A percentile compares a stretch with the other conserved stretches of the same genome.
These are phyloP conservation scores for Epithemia pelagica DNA, from an alignment of 108 stramenopile genomes.

Conservation along the genomic window DNA sequence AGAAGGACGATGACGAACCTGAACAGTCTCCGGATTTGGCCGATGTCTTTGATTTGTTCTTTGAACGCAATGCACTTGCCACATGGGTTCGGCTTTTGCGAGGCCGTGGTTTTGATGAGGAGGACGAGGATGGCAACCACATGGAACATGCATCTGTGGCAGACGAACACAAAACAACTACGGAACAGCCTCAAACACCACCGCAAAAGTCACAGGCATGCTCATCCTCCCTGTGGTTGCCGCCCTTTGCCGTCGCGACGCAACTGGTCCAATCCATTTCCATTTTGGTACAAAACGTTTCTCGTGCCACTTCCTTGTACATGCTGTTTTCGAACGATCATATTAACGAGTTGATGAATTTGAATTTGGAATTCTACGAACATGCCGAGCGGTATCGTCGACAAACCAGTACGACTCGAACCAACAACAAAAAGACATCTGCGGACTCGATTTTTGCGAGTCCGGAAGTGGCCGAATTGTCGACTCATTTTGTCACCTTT, in stretches of 20 bases:
- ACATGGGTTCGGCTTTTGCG: constrained; percentile 56
- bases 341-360: constrained; percentile 70
- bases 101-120: constrained; percentile 44
- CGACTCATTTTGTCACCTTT: constrained; percentile 78
- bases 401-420: not conserved
- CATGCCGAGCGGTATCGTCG: constrained; percentile 35
- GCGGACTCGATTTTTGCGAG: not conserved
- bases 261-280: constrained; percentile 81
- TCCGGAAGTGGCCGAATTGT: constrained; percentile 71
- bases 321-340: constrained; percentile 75
- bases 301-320: constrained; percentile 74
- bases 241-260: constrained; percentile 65
- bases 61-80: constrained; percentile 63
- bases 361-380: constrained; percentile 58
- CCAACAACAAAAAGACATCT: not conserved
- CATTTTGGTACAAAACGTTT: constrained; percentile 83
- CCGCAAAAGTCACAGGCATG: not conserved
- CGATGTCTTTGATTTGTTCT: constrained; percentile 61
- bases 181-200: not conserved
- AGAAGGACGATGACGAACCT: constrained; percentile 16
- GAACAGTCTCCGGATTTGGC: constrained; percentile 35
- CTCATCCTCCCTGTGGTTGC: constrained; percentile 20
- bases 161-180: not conserved
- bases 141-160: not conserved
- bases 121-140: constrained; percentile 4